Conservation (phyloP, 371 early-diverging fungal species). For the Gilbertella persicaria region DNA sequence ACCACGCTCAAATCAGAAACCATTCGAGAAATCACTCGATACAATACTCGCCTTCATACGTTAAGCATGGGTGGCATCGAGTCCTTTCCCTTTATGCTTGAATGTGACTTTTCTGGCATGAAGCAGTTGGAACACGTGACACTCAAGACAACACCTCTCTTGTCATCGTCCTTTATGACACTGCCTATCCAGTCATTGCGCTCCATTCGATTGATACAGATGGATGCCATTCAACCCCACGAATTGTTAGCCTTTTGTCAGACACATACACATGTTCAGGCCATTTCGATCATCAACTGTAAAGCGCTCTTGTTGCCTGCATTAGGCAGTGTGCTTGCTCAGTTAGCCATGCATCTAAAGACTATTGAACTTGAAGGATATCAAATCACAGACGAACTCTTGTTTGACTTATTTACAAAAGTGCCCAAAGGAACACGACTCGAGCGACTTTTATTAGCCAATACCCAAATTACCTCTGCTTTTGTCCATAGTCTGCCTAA, state of each 20-base stretch:
- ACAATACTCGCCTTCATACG: slow-evolving; percentile 12
- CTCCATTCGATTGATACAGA: slow-evolving; percentile 5
- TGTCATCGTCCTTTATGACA: slow-evolving; percentile 9
- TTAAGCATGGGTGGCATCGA: slow-evolving; percentile 18
- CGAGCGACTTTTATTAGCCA: neutral
- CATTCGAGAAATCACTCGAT: slow-evolving; percentile 12
- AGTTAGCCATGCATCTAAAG: slow-evolving; percentile 1
- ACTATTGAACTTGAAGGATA: slow-evolving; percentile 5
- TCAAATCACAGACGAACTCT: slow-evolving; percentile 2
- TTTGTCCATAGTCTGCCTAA: neutral
- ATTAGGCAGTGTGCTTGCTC: slow-evolving; percentile 4
- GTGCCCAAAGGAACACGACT: slow-evolving; percentile 4
- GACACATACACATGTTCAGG: slow-evolving; percentile 5
- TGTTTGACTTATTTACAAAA: slow-evolving; percentile 2
- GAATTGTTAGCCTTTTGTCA: slow-evolving; percentile 7
- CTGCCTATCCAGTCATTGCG: neutral
- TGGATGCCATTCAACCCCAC: slow-evolving; percentile 11
- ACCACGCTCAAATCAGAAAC: slow-evolving; percentile 12
- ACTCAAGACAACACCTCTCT: slow-evolving; percentile 12
- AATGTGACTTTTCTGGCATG: slow-evolving; percentile 16
- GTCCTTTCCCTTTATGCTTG: slow-evolving; percentile 16
- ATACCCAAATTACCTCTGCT: slow-evolving; percentile 8
- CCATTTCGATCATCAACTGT: slow-evolving; percentile 6
- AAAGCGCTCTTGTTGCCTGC: neutral
- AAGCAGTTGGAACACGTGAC: slow-evolving; percentile 5